Conservation (phyloP, 208 protist species). For the Trypanosoma rangeli region DNA sequence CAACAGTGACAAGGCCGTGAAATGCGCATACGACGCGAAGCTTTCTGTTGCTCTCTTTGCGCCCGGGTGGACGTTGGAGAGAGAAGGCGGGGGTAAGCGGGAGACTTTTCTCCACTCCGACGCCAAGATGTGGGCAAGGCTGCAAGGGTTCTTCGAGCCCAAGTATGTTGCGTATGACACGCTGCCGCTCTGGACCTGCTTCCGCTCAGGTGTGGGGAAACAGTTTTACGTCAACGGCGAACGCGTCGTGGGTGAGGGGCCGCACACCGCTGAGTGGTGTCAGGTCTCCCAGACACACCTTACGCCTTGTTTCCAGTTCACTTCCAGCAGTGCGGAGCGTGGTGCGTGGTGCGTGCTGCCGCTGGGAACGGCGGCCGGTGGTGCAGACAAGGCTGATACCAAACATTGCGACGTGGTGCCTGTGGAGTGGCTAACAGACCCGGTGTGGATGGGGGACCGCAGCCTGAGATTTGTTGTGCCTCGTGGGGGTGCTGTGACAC, state of each 20-base stretch:
- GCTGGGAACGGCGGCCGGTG: background rate
- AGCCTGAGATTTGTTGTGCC: conserved; percentile 43
- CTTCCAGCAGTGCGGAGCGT: background rate
- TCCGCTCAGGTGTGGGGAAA: conserved; percentile 51
- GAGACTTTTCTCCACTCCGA: conserved; percentile 56
- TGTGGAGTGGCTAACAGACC: conserved; percentile 20
- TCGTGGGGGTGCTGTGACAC: conserved; percentile 30
- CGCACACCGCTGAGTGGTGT: conserved; percentile 20
- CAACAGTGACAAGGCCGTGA: conserved; percentile 50
- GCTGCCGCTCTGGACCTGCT: conserved; percentile 50
- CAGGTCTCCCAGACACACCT: conserved; percentile 28
- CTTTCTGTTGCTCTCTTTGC: conserved; percentile 90
- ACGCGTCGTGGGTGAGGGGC: conserved; percentile 6
- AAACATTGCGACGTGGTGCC: background rate
- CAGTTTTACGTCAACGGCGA: conserved; percentile 53
- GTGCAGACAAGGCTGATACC: background rate
- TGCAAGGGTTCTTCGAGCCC: conserved; percentile 40
- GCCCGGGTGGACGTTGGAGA: conserved; percentile 86
- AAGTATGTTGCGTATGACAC: conserved; percentile 20
- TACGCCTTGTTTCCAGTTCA: conserved; percentile 18
- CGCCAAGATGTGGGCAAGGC: conserved; percentile 45
- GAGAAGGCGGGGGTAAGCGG: conserved; percentile 34
- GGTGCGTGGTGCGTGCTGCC: conserved; percentile 12
- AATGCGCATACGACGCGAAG: conserved; percentile 21
- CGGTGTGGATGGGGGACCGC: conserved; percentile 67